These are phyloP conservation scores for Penicillium sp. DNA, from an alignment of 2,329 filamentous ascomycete species.

Conservation along the genomic window DNA sequence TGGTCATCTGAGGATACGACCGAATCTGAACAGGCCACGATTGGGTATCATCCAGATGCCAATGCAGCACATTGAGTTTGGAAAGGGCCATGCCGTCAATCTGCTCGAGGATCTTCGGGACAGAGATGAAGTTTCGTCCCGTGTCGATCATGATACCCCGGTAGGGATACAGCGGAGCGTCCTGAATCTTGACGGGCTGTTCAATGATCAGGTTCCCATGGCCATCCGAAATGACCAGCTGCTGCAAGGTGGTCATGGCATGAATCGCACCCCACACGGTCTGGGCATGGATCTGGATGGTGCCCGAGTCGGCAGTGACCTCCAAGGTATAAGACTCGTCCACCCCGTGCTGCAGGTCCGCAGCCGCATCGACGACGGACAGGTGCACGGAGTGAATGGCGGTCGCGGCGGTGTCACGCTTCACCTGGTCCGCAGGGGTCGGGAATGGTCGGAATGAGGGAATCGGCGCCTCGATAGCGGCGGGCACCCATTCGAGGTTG, in stretches of 20 bases:
- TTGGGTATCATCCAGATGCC: conserved; percentile 52
- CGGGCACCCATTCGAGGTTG: conserved; percentile 50
- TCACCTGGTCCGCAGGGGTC: conserved; percentile 29
- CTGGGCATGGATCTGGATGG: conserved; percentile 44
- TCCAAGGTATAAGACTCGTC: conserved; percentile 52
- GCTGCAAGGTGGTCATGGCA: conserved; percentile 53
- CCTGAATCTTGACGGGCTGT: conserved; percentile 48
- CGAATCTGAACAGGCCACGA: conserved; percentile 51
- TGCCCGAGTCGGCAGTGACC: conserved; percentile 35
- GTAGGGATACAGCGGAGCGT: conserved; percentile 49
- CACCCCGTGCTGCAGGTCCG: conserved; percentile 50
- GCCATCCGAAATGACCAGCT: conserved; percentile 48
- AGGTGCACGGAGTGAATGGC: conserved; percentile 43
- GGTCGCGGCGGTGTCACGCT: conserved; percentile 21
- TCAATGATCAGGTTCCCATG: conserved; percentile 45
- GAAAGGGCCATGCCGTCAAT: conserved; percentile 51
- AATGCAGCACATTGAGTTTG: conserved; percentile 54
- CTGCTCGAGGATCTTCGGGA: conserved; percentile 49
- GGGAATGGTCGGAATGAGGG: conserved; percentile 49
- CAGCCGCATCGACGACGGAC: conserved; percentile 41
- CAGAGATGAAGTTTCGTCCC: conserved; percentile 50
- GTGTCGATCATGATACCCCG: conserved; percentile 53
- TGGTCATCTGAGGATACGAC: conserved; percentile 47
- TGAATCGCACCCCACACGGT: conserved; percentile 52
- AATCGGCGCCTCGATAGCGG: conserved; percentile 49